Base-by-base conservation (phyloP, 2,329 filamentous ascomycete genomes). In the Penicillium hesseltinei region DNA sequence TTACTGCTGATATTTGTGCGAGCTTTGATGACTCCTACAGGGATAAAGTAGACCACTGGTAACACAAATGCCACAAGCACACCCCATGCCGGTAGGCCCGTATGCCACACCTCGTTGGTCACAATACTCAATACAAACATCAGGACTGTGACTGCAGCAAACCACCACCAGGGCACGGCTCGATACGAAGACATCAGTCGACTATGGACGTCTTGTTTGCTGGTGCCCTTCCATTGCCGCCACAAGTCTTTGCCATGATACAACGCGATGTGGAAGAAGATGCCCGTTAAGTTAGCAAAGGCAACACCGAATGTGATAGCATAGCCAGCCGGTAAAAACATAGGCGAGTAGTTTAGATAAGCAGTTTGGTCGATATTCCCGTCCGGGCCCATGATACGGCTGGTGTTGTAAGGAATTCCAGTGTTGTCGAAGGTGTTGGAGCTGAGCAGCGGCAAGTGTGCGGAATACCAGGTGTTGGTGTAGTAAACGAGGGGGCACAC, bases 251-350 rank as follows among this genome's bases (percentile, higher is more conserved):
- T 69, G 3, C 74, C 71, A 57, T 77, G 72, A 51, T 74, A 77
- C 7, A 77, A 62, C 0, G 63, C 69, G 11, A 71, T 62, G 40
- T 76, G 74, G n/a, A 76, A 63, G 49, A 76, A 73, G n/a, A 76
- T 84, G 10, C 85, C 83, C 0, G 84, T 80, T 29, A 89, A 81
- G 23, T 86, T 84, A n/a, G 87, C 87, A 67, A 89, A 89, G 0
- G 84, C 84, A 11, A 89, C 75, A 1, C 86, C 86, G 64, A 89
- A 80, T 1, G 70, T 74, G 46, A 80, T 63, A 21, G 75, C 75
- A 58, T 78, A 89, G 58, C 87, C 86, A 0, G 85, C 80, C 0
- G 84, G 80, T 21, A 89, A 76, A 66, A 83, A 89, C 4, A 88
- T 78, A 1, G 87, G 87, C 21, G 86, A 89, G 70, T 89, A 89